Base-by-base conservation (phyloP, 257 asterid genomes). In the Primulina tabacum region DNA sequence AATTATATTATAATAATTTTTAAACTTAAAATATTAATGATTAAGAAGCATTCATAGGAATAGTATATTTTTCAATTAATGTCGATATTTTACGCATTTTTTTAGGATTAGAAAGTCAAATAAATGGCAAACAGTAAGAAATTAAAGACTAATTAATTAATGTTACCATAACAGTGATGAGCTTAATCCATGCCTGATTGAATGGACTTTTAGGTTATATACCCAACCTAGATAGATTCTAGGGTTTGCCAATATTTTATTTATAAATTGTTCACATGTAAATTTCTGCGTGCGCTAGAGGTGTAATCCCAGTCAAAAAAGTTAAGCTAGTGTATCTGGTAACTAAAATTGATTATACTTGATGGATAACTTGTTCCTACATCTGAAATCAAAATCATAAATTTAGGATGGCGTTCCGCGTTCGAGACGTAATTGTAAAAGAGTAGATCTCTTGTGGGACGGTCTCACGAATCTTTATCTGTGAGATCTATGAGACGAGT, bases 1-100 rank as follows among this genome's bases (percentile, higher is more conserved):
- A 38, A 38, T 53, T 60, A 58, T 57, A 53, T 56, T 37, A 21
- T 34, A 69, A 83, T 80, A 85, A 20, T 71, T 80, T 74, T 80
- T 82, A 73, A 61, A 53, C 67, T 68, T 70, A 2, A 32, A 32
- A 32, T 4, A 32, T 32, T 32, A 4, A 32, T 32, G 6, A 32
- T 32, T 32, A 32, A 32, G 34, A 1, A 32, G 34, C 34, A 32
- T 32, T 32, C 34, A 38, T 0, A 38, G 40, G 68, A 74, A 68
- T 62, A 66, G 75, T 70, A 71, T 65, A 76, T 57, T 71, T 82
- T 37, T 71, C 52, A 52, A 43, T 43, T 43, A 6, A 43, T 43
- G 55, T 4, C 64, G 74, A 68, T 61, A 71, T 71, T 75, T 72
- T 73, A 69, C 37, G 37, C 52, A 73, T 65, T 72, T 33, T 59